Evolutionary conservation across 169 alveolate genomes (phyloP).

Genomic region (Perkinsus chesapeaki): DNA sequence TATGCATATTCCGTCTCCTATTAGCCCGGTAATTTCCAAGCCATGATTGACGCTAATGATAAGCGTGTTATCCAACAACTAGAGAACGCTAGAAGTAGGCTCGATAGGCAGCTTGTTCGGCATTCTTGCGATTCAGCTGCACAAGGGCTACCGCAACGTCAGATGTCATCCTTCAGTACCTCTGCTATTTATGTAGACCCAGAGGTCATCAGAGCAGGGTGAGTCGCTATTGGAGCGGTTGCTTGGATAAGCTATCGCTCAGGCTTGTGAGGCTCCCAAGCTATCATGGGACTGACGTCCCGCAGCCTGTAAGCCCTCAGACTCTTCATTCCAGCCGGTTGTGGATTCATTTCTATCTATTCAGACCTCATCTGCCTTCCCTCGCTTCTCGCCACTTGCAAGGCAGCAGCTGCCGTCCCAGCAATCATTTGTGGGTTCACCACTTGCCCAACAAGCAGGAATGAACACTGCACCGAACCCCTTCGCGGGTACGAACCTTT

Average conservation of each 20-base stretch:
- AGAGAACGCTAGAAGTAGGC: not conserved
- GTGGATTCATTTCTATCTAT: not conserved
- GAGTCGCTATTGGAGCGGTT: not conserved
- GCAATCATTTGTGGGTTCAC: not conserved
- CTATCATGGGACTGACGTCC: not conserved
- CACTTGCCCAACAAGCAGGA: not conserved
- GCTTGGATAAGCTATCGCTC: not conserved
- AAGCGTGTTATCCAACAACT: not conserved
- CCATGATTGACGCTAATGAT: not conserved
- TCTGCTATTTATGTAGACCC: not conserved
- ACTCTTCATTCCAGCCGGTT: not conserved
- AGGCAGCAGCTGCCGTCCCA: not conserved
- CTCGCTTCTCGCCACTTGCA: not conserved
- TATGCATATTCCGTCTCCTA: not conserved
- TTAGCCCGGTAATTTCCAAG: not conserved
- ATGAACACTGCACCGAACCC: not conserved
- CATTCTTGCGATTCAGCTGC: not conserved
- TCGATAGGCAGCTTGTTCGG: not conserved
- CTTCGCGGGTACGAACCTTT: not conserved
- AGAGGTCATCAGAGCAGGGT: not conserved
- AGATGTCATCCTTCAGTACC: not conserved
- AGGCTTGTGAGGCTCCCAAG: not conserved
- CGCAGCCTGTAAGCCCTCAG: not conserved
- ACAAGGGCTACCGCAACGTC: not conserved
- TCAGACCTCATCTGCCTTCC: not conserved